Conservation (phyloP, 129 eudicot species). For the Calendula officinalis region DNA sequence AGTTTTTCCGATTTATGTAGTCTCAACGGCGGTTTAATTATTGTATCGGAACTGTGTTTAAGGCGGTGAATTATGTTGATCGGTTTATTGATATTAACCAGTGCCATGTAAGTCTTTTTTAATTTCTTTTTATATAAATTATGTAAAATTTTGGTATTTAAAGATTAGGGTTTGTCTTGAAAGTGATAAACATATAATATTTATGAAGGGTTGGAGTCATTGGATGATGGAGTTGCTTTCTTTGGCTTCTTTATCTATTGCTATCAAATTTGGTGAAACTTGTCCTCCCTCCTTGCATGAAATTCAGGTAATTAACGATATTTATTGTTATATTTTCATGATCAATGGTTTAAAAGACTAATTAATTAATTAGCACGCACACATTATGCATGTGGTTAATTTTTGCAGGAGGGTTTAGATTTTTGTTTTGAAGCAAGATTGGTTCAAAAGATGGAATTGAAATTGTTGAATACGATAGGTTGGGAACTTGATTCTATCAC, state of each 20-base stretch:
- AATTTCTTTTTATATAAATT: background rate
- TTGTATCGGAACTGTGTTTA: constrained; percentile 40
- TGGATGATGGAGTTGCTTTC: constrained; percentile 63
- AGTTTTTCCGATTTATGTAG: constrained; percentile 28
- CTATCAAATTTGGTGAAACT: constrained; percentile 61
- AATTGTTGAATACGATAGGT: constrained; percentile 37
- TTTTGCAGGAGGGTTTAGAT: constrained; percentile 48
- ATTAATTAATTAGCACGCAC: too few species aligned
- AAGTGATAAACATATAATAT: too few species aligned
- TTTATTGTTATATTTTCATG: background rate
- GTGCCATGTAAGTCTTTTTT: constrained; percentile 47
- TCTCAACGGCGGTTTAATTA: constrained; percentile 44
- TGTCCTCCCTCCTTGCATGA: constrained; percentile 45
- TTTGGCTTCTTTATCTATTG: constrained; percentile 57
- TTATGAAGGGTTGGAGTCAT: constrained; percentile 52
- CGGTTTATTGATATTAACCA: constrained; percentile 52
- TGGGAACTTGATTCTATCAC: constrained; percentile 58
- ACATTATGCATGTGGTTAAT: background rate
- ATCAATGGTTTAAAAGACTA: too few species aligned
- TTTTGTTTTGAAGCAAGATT: constrained; percentile 37
- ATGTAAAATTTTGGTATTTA: constrained; percentile 6
- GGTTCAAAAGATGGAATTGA: constrained; percentile 62
- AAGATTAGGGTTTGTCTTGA: constrained; percentile 20
- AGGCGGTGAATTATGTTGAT: constrained; percentile 58
- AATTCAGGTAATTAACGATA: constrained; percentile 40